A percentile compares a stretch with the other conserved stretches of the same genome.
phyloP scores from a whole-genome alignment of 139 green algal genomes.

The Closterium sp. region DNA sequence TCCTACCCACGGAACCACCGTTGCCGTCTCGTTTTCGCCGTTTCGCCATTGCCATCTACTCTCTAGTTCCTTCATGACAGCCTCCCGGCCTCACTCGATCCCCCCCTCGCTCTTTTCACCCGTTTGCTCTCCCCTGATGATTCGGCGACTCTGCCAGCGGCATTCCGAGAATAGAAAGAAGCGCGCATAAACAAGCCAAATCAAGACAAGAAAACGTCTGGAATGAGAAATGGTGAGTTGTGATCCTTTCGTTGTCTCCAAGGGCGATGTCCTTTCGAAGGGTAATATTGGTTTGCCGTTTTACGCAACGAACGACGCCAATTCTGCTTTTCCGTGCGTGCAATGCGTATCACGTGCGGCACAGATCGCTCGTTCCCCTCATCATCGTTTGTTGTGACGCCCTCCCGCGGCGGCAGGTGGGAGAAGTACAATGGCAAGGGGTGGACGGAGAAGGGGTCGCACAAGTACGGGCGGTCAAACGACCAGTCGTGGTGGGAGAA shows the following conservation, averaged over 20 bases:
- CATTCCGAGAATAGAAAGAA: conserved; percentile 38
- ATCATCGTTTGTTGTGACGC: too few relatives aligned
- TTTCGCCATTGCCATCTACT: too few relatives aligned
- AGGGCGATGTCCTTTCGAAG: too few relatives aligned
- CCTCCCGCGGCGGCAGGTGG: conserved; percentile 17
- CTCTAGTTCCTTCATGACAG: not conserved
- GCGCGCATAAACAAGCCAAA: conserved; percentile 44
- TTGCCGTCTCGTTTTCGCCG: too few relatives aligned
- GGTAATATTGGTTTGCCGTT: too few relatives aligned
- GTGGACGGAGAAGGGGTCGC: conserved; percentile 41
- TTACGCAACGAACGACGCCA: too few relatives aligned
- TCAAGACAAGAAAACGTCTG: conserved; percentile 27
- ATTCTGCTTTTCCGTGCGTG: too few relatives aligned
- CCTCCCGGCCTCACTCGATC: not conserved
- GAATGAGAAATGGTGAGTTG: conserved; percentile 44
- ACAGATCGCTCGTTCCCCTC: too few relatives aligned
- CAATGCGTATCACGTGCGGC: too few relatives aligned
- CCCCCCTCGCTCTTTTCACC: not conserved
- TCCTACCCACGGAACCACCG: too few relatives aligned
- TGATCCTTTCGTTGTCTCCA: too few relatives aligned
- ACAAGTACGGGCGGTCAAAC: conserved; percentile 38
- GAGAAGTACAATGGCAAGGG: conserved; percentile 46
- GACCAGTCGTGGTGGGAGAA: conserved; percentile 48
- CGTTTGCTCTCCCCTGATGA: not conserved
- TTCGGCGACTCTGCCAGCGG: conserved; percentile 11